Percentiles rank a stretch among this genome's conserved stretches.
These are phyloP conservation scores for Vitis rupestris DNA, from an alignment of 164 flowering plant genomes.

Conservation along the genomic window DNA sequence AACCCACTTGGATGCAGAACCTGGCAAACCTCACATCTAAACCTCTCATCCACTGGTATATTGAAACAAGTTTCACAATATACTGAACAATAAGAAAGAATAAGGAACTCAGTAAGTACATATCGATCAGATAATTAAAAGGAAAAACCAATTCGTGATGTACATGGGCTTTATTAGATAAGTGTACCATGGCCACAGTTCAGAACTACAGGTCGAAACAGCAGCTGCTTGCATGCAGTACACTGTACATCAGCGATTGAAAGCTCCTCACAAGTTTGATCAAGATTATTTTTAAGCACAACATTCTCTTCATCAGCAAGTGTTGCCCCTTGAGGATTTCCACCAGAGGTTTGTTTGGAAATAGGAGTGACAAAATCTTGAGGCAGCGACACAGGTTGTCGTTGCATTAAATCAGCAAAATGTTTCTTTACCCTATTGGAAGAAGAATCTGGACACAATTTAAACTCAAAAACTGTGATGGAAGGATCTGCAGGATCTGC, in stretches of 20 bases:
- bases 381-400: background rate
- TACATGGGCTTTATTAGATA: background rate
- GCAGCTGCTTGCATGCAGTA: slow-evolving; percentile 58
- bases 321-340: slow-evolving; percentile 13
- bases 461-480: slow-evolving; percentile 3
- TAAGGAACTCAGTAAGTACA: background rate
- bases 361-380: background rate
- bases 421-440: slow-evolving; percentile 5
- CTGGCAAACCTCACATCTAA: slow-evolving; percentile 63
- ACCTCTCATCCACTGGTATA: slow-evolving; percentile 25
- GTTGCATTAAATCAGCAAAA: slow-evolving; percentile 3
- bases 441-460: slow-evolving; percentile 14
- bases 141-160: background rate
- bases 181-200: slow-evolving; percentile 91
- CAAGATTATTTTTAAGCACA: background rate
- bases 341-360: slow-evolving; percentile 10
- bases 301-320: slow-evolving; percentile 19
- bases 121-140: background rate
- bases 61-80: slow-evolving; percentile 60
- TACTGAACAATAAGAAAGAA: slow-evolving; percentile 36
- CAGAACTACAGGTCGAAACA: slow-evolving; percentile 68
- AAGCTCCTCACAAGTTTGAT: slow-evolving; percentile 21
- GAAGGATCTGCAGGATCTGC: slow-evolving; percentile 6
- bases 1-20: slow-evolving; percentile 50
- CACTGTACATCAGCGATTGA: slow-evolving; percentile 59